Evolutionary conservation across 208 protist species (phyloP).

Genomic region (Trypanosomatidae sp.): DNA sequence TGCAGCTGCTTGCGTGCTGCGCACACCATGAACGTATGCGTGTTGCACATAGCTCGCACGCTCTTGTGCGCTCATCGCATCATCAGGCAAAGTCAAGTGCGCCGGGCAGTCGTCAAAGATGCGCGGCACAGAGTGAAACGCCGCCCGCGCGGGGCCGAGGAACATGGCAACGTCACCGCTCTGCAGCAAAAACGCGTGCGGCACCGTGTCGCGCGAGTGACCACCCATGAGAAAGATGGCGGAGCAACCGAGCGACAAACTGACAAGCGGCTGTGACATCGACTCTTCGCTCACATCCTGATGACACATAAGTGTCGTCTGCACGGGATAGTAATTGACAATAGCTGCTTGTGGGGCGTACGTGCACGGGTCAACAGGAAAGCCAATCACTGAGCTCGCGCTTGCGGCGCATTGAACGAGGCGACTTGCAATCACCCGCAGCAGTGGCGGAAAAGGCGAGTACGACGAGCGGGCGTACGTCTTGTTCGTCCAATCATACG

Average conservation of each 20-base stretch:
- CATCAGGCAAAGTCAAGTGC: constrained; percentile 32
- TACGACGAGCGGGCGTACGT: constrained; percentile 39
- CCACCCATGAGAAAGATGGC: constrained; percentile 80
- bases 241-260: constrained; percentile 65
- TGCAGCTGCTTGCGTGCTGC: too few species aligned
- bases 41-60: constrained; percentile 12
- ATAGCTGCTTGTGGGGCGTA: constrained; percentile 82
- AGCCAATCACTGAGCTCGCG: constrained; percentile 16
- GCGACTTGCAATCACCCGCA: constrained; percentile 36
- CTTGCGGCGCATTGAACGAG: constrained; percentile 17
- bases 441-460: constrained; percentile 28
- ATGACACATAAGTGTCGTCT: constrained; percentile 83
- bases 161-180: constrained; percentile 76
- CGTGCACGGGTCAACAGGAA: constrained; percentile 6
- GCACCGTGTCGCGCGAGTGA: constrained; percentile 41
- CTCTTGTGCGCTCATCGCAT: constrained; percentile 15
- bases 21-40: constrained; percentile 11
- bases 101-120: constrained; percentile 77
- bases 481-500: constrained; percentile 80
- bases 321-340: constrained; percentile 84
- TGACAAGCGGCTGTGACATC: constrained; percentile 62
- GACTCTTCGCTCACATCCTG: constrained; percentile 78
- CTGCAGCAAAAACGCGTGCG: constrained; percentile 57
- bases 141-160: constrained; percentile 37
- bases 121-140: constrained; percentile 61